phyloP scores from a whole-genome alignment of 371 early-diverging fungal genomes.

The Rhizomucor pusillus region DNA sequence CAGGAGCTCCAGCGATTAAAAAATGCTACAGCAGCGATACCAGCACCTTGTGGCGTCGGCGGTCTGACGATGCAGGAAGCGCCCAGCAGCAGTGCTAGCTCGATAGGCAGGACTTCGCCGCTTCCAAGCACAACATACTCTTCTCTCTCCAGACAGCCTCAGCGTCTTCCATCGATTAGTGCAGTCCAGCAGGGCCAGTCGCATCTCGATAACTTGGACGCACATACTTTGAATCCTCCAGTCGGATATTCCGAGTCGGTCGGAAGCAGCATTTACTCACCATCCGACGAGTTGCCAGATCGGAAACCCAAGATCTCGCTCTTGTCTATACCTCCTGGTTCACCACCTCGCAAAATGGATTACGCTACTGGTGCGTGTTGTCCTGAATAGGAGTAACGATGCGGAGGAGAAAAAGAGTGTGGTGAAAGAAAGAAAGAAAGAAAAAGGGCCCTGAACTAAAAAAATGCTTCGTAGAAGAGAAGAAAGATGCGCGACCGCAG shows the following conservation, averaged over 20 bases:
- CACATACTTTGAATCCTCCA: slow-evolving; percentile 1
- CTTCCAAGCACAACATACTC: not conserved
- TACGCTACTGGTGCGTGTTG: not conserved
- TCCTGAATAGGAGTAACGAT: not conserved
- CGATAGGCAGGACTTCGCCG: not conserved
- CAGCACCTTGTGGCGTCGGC: too few species aligned
- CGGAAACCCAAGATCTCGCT: too few species aligned
- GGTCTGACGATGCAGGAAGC: too few species aligned
- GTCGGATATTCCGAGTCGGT: not conserved
- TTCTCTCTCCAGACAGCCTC: not conserved
- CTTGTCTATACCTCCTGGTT: too few species aligned
- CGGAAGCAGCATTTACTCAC: too few species aligned
- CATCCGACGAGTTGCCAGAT: too few species aligned
- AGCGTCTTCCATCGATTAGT: slow-evolving; percentile 7
- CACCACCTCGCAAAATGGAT: too few species aligned
- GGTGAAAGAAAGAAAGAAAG: not conserved
- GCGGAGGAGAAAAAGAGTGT: not conserved
- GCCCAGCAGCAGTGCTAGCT: too few species aligned
- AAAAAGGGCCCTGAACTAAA: not conserved
- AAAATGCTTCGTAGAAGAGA: not conserved
- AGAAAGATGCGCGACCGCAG: not conserved
- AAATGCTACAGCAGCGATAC: too few species aligned
- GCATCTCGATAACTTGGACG: not conserved
- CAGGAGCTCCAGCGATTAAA: too few species aligned
- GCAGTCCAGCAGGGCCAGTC: not conserved